These are phyloP conservation scores for Quercus robur DNA, from an alignment of 306 rosid genomes.

Conservation along the genomic window DNA sequence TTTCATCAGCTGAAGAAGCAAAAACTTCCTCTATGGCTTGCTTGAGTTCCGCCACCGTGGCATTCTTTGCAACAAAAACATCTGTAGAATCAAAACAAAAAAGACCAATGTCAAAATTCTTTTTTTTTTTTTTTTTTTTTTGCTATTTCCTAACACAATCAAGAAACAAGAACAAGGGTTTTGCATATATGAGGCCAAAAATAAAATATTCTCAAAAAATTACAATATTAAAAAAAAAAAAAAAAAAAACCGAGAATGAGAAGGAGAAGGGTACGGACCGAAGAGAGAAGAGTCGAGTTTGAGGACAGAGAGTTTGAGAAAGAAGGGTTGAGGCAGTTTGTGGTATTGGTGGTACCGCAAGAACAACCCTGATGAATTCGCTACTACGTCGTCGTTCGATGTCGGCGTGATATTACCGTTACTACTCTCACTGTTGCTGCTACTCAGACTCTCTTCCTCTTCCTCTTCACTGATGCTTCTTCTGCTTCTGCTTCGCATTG, in stretches of 20 bases:
- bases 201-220: not conserved
- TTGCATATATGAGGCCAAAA: no score
- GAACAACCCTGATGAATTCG: not conserved
- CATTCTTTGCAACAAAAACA: slow-evolving; percentile 27
- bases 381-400: slow-evolving; percentile 14
- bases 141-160: no score
- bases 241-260: not conserved
- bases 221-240: not conserved
- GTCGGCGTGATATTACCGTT: not conserved
- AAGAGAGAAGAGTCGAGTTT: slow-evolving; percentile 51
- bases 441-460: not conserved
- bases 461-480: not conserved
- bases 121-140: not conserved
- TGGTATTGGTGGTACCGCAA: slow-evolving; percentile 12
- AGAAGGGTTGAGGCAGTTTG: slow-evolving; percentile 29
- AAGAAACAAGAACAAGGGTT: no score
- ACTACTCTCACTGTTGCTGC: not conserved
- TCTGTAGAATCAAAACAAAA: slow-evolving; percentile 19
- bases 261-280: slow-evolving; percentile 23
- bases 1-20: slow-evolving; percentile 15
- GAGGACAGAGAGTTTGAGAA: slow-evolving; percentile 40
- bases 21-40: slow-evolving; percentile 40
- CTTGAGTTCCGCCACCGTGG: slow-evolving; percentile 45
- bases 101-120: no score
- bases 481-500: no score